Base-by-base conservation (phyloP, 495 filamentous ascomycete species). In the Penicillium lagena region DNA sequence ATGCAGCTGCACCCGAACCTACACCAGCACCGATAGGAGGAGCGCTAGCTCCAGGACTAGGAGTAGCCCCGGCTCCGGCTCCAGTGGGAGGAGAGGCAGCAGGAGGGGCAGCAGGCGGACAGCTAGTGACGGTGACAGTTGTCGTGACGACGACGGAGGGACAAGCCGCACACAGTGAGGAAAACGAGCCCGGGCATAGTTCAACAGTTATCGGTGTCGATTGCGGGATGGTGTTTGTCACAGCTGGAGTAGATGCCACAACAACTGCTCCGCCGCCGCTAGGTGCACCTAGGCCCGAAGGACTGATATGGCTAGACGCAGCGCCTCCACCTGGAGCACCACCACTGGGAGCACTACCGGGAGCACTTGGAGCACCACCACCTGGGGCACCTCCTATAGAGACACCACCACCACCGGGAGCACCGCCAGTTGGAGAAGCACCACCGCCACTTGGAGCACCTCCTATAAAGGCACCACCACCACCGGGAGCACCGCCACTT, bases 111-210 rank as follows among this genome's bases (percentile, higher is more conserved):
- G 17, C 45, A 14, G 51, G 22, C 22, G 22, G 38, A 13, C 37
- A 30, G 48, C 34, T 44, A 12, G n/a, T 47, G 7, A 45, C 39
- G 7, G 54, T 56, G 17, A 50, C 35, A 5, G 53, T 55, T n/a
- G 34, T 28, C 8, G 47, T 50, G 39, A 39, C 29, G n/a, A 27
- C 34, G 13, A 33, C 28, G 4, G 42, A 2, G n/a, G 32, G 32
- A 12, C 32, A 34, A 12, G n/a, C 10, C 7, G n/a, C 32, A 11
- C 10, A 11, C 32, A 12, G 14, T 12, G 29, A 46, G 10, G n/a
- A 35, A 35, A 49, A 39, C 10, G 46, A 57, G 30, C 43, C 43
- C 27, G 52, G 37, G 38, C 47, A 51, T 12, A 51, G 43, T 11
- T 39, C 46, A 29, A 39, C 50, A 11, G 47, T 40, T 2, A 54